phyloP scores from a whole-genome alignment of 2,329 filamentous ascomycete genomes.

The Trichoderma cornu-damae region DNA sequence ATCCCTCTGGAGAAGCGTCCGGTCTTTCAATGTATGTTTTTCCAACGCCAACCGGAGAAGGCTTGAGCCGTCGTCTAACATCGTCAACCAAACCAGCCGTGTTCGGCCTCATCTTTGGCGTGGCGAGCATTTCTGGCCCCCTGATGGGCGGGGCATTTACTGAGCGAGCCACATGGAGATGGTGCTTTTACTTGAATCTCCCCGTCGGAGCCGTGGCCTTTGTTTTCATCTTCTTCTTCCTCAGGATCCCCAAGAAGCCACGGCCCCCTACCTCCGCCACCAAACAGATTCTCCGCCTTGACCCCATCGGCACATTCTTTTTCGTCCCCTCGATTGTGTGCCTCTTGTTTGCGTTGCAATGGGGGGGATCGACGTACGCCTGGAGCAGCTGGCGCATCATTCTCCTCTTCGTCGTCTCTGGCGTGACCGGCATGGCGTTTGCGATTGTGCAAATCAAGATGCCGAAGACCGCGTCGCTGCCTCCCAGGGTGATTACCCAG shows the following conservation, averaged over 20 bases:
- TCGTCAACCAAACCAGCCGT: conserved; percentile 31
- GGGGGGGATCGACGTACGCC: conserved; percentile 51
- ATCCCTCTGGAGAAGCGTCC: conserved; percentile 57
- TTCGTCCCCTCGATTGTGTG: conserved; percentile 56
- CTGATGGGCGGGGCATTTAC: conserved; percentile 52
- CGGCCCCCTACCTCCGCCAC: conserved; percentile 30
- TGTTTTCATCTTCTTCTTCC: conserved; percentile 45
- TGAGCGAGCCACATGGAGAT: conserved; percentile 44
- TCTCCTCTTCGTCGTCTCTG: conserved; percentile 49
- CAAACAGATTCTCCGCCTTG: conserved; percentile 48
- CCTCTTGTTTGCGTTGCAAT: conserved; percentile 58
- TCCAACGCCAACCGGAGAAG: neutral
- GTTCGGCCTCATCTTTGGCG: conserved; percentile 52
- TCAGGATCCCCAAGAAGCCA: conserved; percentile 37
- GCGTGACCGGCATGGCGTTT: conserved; percentile 43
- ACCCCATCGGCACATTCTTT: conserved; percentile 55
- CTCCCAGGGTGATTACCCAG: conserved; percentile 49
- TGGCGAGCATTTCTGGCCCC: conserved; percentile 50
- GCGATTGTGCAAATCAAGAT: conserved; percentile 47
- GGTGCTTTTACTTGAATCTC: conserved; percentile 58
- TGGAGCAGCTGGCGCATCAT: conserved; percentile 52
- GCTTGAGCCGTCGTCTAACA: conserved; percentile 13
- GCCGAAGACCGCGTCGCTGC: conserved; percentile 53
- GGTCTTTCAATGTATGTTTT: conserved; percentile 45
- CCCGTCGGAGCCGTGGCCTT: conserved; percentile 50